These are phyloP conservation scores for Colletotrichum endophyticum DNA, from an alignment of 2,329 filamentous ascomycete genomes.

Conservation along the genomic window DNA sequence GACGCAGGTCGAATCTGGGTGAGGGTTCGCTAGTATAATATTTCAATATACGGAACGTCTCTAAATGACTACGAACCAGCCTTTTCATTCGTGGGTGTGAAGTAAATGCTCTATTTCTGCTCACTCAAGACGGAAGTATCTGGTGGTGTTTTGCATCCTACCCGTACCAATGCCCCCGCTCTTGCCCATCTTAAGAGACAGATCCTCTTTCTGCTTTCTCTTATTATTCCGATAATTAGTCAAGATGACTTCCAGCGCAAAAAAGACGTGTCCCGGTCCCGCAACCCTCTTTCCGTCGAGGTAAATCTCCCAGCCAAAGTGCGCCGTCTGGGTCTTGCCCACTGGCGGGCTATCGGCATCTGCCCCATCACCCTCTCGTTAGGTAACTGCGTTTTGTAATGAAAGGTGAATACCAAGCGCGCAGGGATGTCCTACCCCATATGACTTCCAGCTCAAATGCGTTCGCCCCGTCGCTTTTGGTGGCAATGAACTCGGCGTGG, in stretches of 20 bases:
- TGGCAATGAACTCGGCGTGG: not conserved
- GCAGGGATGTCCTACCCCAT: not conserved
- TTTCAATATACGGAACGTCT: too few relatives aligned
- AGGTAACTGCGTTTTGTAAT: not conserved
- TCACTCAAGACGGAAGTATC: not conserved
- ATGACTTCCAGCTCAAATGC: not conserved
- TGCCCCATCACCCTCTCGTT: not conserved
- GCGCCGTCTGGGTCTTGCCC: not conserved
- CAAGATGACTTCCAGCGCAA: not conserved
- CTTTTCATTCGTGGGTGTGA: too few relatives aligned
- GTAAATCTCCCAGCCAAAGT: not conserved
- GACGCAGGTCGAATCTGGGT: too few relatives aligned
- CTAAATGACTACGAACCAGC: too few relatives aligned
- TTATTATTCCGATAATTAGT: not conserved
- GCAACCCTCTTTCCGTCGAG: not conserved
- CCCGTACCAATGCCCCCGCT: accelerated
- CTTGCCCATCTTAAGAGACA: not conserved
- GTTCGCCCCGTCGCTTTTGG: not conserved
- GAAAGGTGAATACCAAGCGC: not conserved
- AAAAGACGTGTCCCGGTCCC: not conserved
- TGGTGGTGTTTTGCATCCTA: not conserved
- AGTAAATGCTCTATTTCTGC: too few relatives aligned
- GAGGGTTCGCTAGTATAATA: too few relatives aligned
- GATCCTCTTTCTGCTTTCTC: accelerated
- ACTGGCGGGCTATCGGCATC: not conserved